These are phyloP conservation scores for Eutypa lata DNA, from an alignment of 2,329 filamentous ascomycete genomes.

Conservation along the genomic window DNA sequence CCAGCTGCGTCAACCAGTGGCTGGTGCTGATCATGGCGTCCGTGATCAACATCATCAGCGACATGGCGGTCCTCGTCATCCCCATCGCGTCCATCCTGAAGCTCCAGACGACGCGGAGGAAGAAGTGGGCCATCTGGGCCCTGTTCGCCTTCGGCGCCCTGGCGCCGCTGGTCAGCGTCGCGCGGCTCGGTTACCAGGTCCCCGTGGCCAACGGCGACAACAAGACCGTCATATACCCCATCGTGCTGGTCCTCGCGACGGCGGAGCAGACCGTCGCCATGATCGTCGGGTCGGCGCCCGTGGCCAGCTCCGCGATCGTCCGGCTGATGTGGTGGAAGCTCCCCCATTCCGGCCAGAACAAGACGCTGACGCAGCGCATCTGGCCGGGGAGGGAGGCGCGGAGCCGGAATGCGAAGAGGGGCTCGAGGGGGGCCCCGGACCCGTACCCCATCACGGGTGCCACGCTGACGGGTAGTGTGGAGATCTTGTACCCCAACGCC, in stretches of 20 bases:
- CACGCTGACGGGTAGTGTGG: too few species aligned
- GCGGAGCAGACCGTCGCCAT: conserved; percentile 20
- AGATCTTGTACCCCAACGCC: too few species aligned
- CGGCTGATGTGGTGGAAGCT: conserved; percentile 8
- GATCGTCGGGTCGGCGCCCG: conserved; percentile 19
- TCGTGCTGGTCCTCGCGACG: conserved; percentile 18
- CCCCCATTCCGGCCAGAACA: conserved; percentile 1
- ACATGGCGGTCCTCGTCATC: conserved; percentile 23
- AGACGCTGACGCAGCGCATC: conserved; percentile 10
- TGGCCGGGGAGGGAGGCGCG: conserved; percentile 12
- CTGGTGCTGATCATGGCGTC: conserved; percentile 19
- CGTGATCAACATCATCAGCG: conserved; percentile 24
- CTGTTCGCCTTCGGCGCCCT: conserved; percentile 28
- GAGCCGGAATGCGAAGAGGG: background rate
- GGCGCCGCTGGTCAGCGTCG: conserved; percentile 22
- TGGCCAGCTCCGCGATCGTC: conserved; percentile 15
- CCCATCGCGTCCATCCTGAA: conserved; percentile 27
- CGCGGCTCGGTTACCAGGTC: conserved; percentile 21
- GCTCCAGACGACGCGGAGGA: conserved; percentile 22
- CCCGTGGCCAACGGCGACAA: conserved; percentile 11
- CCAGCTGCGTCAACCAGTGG: conserved; percentile 20
- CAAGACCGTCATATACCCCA: conserved; percentile 21
- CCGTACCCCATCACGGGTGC: too few species aligned
- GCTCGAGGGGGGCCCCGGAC: too few species aligned
- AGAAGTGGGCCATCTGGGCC: conserved; percentile 26